A percentile compares a stretch with the other conserved stretches of the same genome.
These are phyloP conservation scores for Cyclospora cayetanensis DNA, from an alignment of 169 alveolate genomes.

Conservation along the genomic window DNA sequence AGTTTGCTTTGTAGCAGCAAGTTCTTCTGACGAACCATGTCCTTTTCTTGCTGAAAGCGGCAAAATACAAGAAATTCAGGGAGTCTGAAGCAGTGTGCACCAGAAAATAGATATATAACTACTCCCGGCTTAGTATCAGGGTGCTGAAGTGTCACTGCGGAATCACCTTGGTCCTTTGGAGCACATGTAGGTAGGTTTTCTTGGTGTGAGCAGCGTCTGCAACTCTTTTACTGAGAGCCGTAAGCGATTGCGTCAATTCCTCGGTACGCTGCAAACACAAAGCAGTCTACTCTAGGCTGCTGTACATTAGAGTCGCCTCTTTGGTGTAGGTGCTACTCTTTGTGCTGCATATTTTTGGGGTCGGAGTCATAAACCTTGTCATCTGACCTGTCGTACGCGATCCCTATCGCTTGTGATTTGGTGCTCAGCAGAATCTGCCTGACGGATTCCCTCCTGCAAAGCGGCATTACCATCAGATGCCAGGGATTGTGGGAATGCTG, in stretches of 20 bases:
- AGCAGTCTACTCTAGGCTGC: too few species aligned
- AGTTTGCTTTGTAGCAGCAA: slow-evolving; percentile 53
- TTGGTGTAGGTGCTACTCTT: too few species aligned
- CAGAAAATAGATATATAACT: background rate
- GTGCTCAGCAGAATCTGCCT: slow-evolving; percentile 72
- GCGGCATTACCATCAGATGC: background rate
- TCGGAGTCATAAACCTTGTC: background rate
- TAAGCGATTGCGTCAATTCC: slow-evolving; percentile 41
- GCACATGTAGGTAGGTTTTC: slow-evolving; percentile 68
- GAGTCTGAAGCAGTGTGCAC: background rate
- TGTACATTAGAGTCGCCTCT: too few species aligned
- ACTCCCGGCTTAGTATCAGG: background rate
- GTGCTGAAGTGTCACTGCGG: background rate
- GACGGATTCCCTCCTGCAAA: slow-evolving; percentile 71
- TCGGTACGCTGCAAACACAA: slow-evolving; percentile 32
- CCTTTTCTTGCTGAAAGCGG: slow-evolving; percentile 50
- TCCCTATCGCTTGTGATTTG: slow-evolving; percentile 59
- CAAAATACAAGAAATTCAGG: background rate
- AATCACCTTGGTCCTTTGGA: slow-evolving; percentile 70
- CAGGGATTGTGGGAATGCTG: too few species aligned
- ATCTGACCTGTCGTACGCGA: slow-evolving; percentile 58
- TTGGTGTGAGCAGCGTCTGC: slow-evolving; percentile 37
- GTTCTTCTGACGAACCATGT: slow-evolving; percentile 66
- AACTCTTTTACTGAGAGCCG: slow-evolving; percentile 1
- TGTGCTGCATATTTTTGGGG: too few species aligned